These are phyloP conservation scores for Ajuga reptans DNA, from an alignment of 305 asterid species.

Conservation along the genomic window DNA sequence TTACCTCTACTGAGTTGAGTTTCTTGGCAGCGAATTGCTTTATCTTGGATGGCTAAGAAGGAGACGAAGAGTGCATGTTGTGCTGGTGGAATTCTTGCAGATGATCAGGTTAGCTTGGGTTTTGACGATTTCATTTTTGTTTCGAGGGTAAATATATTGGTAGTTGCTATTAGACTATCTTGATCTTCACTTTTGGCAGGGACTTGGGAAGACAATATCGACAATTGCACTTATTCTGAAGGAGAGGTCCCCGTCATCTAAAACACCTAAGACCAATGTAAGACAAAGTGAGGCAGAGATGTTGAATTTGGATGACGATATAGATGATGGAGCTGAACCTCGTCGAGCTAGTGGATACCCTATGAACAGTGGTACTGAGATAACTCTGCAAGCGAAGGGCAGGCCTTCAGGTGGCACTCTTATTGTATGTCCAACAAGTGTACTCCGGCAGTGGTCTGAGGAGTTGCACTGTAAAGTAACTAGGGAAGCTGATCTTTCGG, in stretches of 20 bases:
- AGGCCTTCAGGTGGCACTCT: slow-evolving; percentile 96
- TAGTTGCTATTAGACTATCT: slow-evolving; percentile 1
- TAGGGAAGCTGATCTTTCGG: slow-evolving; percentile 71
- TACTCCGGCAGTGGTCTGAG: slow-evolving; percentile 96
- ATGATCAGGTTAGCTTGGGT: slow-evolving; percentile 68
- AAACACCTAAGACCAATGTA: slow-evolving; percentile 31
- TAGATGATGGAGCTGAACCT: slow-evolving; percentile 43
- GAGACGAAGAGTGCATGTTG: slow-evolving; percentile 75
- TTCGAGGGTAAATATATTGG: not conserved
- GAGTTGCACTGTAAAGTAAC: slow-evolving; percentile 87
- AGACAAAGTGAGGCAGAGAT: slow-evolving; percentile 57
- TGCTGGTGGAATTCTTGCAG: slow-evolving; percentile 96
- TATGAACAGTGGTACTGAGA: not conserved
- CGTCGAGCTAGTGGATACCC: slow-evolving; percentile 30
- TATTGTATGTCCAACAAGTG: slow-evolving; percentile 96
- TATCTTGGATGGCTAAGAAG: slow-evolving; percentile 95
- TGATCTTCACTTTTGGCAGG: slow-evolving; percentile 47
- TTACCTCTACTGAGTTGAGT: slow-evolving; percentile 22
- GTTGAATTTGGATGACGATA: slow-evolving; percentile 77
- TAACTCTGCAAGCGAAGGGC: slow-evolving; percentile 39
- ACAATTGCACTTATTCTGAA: slow-evolving; percentile 89
- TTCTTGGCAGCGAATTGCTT: slow-evolving; percentile 77
- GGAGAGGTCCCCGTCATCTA: slow-evolving; percentile 72
- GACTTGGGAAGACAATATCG: slow-evolving; percentile 95
- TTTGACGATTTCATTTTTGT: not conserved